Conservation (phyloP, 495 filamentous ascomycete genomes). For the Talaromyces adpressus region DNA sequence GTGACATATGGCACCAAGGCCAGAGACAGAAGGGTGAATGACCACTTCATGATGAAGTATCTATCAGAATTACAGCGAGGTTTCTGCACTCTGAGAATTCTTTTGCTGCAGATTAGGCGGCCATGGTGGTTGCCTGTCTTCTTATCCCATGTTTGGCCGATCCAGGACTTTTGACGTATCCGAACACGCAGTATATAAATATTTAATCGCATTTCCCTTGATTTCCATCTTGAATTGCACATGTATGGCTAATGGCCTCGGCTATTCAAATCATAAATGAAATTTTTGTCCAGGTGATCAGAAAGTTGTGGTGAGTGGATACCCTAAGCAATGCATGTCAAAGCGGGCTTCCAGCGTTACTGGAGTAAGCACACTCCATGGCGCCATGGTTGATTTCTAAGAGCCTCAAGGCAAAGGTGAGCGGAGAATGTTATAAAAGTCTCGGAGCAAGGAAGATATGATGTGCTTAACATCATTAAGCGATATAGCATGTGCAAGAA, state of each 20-base stretch:
- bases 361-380: neutral
- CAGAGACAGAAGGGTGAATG: neutral
- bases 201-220: neutral
- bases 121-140: neutral
- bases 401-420: neutral
- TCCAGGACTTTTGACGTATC: neutral
- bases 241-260: neutral
- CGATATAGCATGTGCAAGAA: neutral
- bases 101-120: neutral
- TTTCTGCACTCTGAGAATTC: neutral
- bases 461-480: neutral
- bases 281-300: neutral
- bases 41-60: neutral
- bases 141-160: neutral
- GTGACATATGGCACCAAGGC: neutral
- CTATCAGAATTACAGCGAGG: neutral
- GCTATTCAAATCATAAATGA: neutral
- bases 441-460: neutral
- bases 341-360: neutral
- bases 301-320: neutral
- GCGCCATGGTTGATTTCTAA: neutral
- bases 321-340: neutral
- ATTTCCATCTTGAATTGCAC: neutral
- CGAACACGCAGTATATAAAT: neutral
- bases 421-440: neutral